Evolutionary conservation across 805 yeast species (phyloP), one percentile per base, ranked within the genome.

Genomic region (Cyberlindnera mississippiensis): DNA sequence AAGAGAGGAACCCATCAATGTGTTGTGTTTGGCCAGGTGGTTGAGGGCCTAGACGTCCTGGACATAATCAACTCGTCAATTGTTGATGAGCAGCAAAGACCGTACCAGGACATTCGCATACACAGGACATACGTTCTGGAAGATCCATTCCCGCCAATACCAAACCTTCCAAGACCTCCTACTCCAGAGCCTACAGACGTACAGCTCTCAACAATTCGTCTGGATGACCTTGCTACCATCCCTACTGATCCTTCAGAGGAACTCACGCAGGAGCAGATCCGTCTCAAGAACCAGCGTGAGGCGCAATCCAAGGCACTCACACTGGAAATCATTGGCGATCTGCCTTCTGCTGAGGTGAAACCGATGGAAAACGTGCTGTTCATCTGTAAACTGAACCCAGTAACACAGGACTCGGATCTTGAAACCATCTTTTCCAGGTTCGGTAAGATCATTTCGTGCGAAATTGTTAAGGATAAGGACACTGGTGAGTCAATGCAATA

Each of bases 341-440:
- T 82, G 7, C 81, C 83, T 1, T 66, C 68, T 28, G 78, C 82
- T 2, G 72, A 72, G 16, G 73, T 71, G 18, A 70, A 71, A 47
- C 88, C 89, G 0, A 69, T 78, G 39, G 87, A 82, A 41, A 70
- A 68, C 33, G 79, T 78, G 3, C 56, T 82, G 13, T 82, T 82
- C 50, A 72, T 82, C 3, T 80, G 87, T 52, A 77, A 76, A 48
- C 58, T 82, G 49, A 82, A 82, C 49, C 77, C 83, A 1, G 59
- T 80, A 2, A 82, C 89, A 4, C 63, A 64, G n/a, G 76, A 69
- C 19, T 76, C 73, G 5, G 85, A 82, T 37, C 55, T 82, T 20
- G 62, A 66, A 30, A 57, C 72, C 26, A 75, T 82, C 12, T 82
- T 82, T 52, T 65, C 74, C n/a, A 63, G 84, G 38, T 82, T 80